Percentiles rank a stretch among this genome's conserved stretches.
phyloP scores from a whole-genome alignment of 2,329 filamentous ascomycete species.

The Cercospora janseana region DNA sequence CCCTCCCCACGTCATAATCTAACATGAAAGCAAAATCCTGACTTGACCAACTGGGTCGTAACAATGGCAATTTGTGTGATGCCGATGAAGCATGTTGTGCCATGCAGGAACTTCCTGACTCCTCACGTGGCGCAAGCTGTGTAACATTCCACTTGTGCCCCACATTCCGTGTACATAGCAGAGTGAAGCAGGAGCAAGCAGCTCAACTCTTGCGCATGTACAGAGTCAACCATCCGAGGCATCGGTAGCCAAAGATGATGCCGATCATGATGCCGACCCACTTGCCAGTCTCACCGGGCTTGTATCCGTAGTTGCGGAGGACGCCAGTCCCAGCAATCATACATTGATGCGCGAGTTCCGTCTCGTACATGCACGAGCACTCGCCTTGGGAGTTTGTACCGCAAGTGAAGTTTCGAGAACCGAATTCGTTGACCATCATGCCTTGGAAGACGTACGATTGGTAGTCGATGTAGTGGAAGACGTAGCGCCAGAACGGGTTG shows the following conservation, averaged over 20 bases:
- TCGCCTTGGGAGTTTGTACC: slow-evolving; percentile 39
- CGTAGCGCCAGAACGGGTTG: slow-evolving; percentile 80
- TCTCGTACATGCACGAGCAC: slow-evolving; percentile 71
- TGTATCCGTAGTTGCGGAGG: slow-evolving; percentile 67
- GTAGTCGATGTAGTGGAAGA: slow-evolving; percentile 84
- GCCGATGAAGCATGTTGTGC: too few species aligned
- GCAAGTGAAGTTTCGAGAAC: slow-evolving; percentile 62
- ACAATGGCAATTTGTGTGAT: too few species aligned
- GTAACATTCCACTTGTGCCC: too few species aligned
- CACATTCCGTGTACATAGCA: too few species aligned
- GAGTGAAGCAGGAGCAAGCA: too few species aligned
- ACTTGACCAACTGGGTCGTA: too few species aligned
- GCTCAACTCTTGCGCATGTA: slow-evolving; percentile 37
- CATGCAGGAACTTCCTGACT: too few species aligned
- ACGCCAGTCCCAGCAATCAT: slow-evolving; percentile 70
- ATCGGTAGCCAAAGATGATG: slow-evolving; percentile 71
- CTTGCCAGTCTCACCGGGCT: slow-evolving; percentile 59
- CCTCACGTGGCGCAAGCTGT: too few species aligned
- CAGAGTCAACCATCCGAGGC: slow-evolving; percentile 66
- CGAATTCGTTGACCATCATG: slow-evolving; percentile 88
- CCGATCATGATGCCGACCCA: slow-evolving; percentile 76
- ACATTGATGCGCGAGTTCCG: slow-evolving; percentile 61
- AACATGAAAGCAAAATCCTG: too few species aligned
- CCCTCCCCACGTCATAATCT: too few species aligned
- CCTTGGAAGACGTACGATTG: slow-evolving; percentile 81